Evolutionary conservation across 2,329 filamentous ascomycete species (phyloP), one percentile per base, ranked within the genome.

Genomic region (Talaromyces sp.): DNA sequence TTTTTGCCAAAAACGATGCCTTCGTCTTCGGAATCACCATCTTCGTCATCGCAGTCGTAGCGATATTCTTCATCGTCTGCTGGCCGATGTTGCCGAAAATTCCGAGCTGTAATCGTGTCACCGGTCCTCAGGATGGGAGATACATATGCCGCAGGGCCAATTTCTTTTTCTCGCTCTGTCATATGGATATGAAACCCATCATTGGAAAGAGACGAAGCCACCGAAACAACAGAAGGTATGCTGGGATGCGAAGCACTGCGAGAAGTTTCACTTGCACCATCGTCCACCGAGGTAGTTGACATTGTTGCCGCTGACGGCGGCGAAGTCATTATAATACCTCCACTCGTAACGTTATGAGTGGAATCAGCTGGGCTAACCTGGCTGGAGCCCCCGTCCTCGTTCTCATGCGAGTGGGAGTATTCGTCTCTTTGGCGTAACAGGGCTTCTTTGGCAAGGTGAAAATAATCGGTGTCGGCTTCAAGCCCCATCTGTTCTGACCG

Each of bases 241-340:
- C 78, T 80, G 4, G 77, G 78, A 63, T 80, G 77, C 9, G 78
- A 80, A 47, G 77, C 75, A 65, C 76, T 79, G 57, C 79, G 77
- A 30, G 78, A 80, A 68, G 80, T 79, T 57, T 77, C 78, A 55
- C 78, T 80, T 36, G 73, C 57, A 51, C 25, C 54, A 58, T 79
- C 77, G 58, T 77, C 78, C 36, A 75, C 73, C n/a, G 77, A 77
- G 1, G 77, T 78, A 7, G 78, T 80, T 13, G 78, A 79, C 19
- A 80, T 77, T 13, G 78, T 80, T 33, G 73, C 74, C 36, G 77
- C 77, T n/a, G 77, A 79, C 1, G 76, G 76, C 27, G 73, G 74
- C 3, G 76, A 78, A 5, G 68, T 72, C 30, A 69, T 71, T 36
- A 75, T 69, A 47, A 75, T 68, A 51, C 63, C 66, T 39, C 62